Evolutionary conservation across 139 green algal genomes (phyloP).

Genomic region (Volvox reticuliferus): DNA sequence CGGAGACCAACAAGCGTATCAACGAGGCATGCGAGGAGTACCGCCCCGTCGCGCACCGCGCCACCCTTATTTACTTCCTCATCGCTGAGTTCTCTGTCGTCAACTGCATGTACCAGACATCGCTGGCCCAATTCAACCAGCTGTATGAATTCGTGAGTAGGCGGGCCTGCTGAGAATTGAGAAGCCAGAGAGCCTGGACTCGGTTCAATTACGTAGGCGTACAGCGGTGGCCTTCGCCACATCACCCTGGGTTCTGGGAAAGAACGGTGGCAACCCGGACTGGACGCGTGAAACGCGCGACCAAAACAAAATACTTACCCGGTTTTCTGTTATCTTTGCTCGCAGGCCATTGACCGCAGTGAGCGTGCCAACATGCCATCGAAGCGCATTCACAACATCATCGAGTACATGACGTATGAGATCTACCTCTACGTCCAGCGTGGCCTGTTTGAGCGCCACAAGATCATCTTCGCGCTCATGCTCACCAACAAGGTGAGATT

Average conservation of each 20-base stretch:
- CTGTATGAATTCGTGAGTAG: slow-evolving; percentile 70
- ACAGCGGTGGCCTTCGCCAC: too few relatives aligned
- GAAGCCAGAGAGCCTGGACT: too few relatives aligned
- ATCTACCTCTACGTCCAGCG: slow-evolving; percentile 95
- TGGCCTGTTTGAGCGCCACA: slow-evolving; percentile 97
- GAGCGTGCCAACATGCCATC: slow-evolving; percentile 90
- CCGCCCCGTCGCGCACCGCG: slow-evolving; percentile 89
- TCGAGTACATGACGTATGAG: slow-evolving; percentile 93
- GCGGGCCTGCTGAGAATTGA: too few relatives aligned
- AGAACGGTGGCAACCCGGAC: too few relatives aligned
- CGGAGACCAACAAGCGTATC: slow-evolving; percentile 95
- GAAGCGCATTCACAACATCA: slow-evolving; percentile 95
- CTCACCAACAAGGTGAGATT: slow-evolving; percentile 81
- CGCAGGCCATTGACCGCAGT: slow-evolving; percentile 82
- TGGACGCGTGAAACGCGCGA: too few relatives aligned
- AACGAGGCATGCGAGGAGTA: slow-evolving; percentile 97
- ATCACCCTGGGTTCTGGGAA: too few relatives aligned
- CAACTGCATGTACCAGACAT: slow-evolving; percentile 98
- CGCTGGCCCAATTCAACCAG: slow-evolving; percentile 86
- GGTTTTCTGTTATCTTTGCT: too few relatives aligned
- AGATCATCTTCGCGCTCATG: slow-evolving; percentile 95
- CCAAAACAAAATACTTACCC: too few relatives aligned
- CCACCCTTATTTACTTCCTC: slow-evolving; percentile 95
- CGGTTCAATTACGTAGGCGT: too few relatives aligned
- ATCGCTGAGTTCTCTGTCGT: slow-evolving; percentile 93